These are phyloP conservation scores for Candida sp. DNA, from an alignment of 1,139 yeast species.

Conservation along the genomic window DNA sequence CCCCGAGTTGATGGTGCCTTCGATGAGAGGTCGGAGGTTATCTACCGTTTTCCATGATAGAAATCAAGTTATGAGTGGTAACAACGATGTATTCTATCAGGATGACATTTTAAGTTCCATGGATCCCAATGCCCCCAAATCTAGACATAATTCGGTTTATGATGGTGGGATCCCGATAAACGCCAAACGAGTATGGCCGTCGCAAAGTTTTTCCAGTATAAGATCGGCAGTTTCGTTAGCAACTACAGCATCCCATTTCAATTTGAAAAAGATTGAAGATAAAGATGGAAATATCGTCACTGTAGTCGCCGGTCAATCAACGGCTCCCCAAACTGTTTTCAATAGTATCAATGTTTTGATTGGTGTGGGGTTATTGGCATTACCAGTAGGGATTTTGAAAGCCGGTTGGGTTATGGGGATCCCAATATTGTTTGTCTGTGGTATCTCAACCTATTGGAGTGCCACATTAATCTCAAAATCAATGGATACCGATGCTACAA, in stretches of 20 bases:
- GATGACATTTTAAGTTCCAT: conserved; percentile 34
- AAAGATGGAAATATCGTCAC: conserved; percentile 73
- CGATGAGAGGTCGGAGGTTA: conserved; percentile 59
- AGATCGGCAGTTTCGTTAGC: conserved; percentile 33
- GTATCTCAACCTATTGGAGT: conserved; percentile 42
- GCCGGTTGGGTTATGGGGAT: conserved; percentile 47
- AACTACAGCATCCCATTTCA: conserved; percentile 52
- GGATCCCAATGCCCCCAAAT: conserved; percentile 15
- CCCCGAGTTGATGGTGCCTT: conserved; percentile 69
- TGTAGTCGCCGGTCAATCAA: conserved; percentile 75
- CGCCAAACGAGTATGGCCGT: conserved; percentile 16
- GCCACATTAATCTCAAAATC: conserved; percentile 39
- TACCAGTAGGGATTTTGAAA: conserved; percentile 44
- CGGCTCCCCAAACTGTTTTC: conserved; percentile 49
- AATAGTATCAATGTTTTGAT: conserved; percentile 46
- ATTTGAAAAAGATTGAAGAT: conserved; percentile 65
- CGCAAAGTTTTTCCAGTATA: conserved; percentile 36
- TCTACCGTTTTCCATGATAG: conserved; percentile 49
- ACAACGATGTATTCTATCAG: conserved; percentile 39
- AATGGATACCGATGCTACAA: conserved; percentile 69
- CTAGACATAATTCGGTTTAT: conserved; percentile 27
- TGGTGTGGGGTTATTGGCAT: conserved; percentile 48
- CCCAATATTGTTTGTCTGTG: conserved; percentile 37
- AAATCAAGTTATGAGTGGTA: conserved; percentile 19
- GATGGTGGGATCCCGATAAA: conserved; percentile 18